phyloP scores from a whole-genome alignment of 2,329 filamentous ascomycete genomes.

The Emergomyces pasteurianus region DNA sequence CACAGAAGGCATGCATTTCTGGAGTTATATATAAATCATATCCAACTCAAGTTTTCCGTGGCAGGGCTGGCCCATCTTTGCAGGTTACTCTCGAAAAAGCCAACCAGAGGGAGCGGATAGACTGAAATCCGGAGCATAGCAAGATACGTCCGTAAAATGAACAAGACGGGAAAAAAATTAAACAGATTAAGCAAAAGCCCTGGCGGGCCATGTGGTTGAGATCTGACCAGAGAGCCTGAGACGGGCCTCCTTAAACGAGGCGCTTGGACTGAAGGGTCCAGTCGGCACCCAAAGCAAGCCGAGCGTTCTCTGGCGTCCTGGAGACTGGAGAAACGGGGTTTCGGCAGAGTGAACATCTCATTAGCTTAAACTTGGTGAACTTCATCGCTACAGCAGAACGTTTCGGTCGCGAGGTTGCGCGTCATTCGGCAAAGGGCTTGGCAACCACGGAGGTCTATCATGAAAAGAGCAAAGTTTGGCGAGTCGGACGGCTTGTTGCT shows the following conservation, averaged over 20 bases:
- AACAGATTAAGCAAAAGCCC: background rate
- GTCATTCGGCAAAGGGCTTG: background rate
- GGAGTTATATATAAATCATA: background rate
- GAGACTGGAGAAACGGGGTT: background rate
- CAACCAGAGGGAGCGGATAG: background rate
- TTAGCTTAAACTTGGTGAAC: background rate
- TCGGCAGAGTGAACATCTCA: background rate
- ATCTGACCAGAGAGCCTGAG: background rate
- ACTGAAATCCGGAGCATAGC: background rate
- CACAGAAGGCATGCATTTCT: background rate
- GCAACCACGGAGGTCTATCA: background rate
- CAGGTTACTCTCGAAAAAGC: background rate
- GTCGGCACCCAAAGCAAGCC: no score
- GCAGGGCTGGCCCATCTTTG: background rate
- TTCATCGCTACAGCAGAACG: background rate
- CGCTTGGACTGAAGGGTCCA: background rate
- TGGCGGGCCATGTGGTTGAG: background rate
- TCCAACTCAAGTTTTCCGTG: background rate
- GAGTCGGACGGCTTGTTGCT: background rate
- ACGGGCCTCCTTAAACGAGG: background rate
- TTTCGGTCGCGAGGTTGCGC: background rate
- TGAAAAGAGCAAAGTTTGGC: conserved; percentile 1
- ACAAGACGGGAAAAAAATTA: background rate
- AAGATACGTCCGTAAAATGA: background rate
- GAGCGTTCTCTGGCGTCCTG: background rate